These are phyloP conservation scores for Sanguinoderma infundibulare DNA, from an alignment of 1,284 basidiomycete genomes.

Conservation along the genomic window DNA sequence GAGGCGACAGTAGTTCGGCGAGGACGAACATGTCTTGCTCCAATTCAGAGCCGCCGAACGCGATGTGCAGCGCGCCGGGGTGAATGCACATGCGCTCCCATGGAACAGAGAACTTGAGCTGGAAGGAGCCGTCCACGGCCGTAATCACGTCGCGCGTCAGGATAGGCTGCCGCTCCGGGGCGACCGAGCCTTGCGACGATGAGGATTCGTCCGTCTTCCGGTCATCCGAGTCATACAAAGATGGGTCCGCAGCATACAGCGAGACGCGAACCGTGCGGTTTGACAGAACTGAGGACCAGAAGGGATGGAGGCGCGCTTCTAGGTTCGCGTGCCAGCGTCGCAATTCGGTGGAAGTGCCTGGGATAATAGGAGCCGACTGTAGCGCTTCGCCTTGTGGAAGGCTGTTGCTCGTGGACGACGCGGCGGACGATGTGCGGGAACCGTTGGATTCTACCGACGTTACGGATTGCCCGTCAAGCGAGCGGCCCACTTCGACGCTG, in stretches of 20 bases:
- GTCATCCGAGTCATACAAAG: constrained; percentile 18
- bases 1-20: constrained; percentile 53
- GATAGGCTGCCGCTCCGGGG: constrained; percentile 47
- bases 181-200: constrained; percentile 28
- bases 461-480: constrained; percentile 15
- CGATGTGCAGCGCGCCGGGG: constrained; percentile 58
- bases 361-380: neutral
- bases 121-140: constrained; percentile 72
- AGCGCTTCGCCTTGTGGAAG: neutral
- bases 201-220: constrained; percentile 17
- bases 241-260: constrained; percentile 49
- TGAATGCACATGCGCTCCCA: constrained; percentile 75
- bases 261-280: constrained; percentile 62
- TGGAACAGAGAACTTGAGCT: constrained; percentile 58
- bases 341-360: constrained; percentile 38
- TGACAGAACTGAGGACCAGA: constrained; percentile 74
- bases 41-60: constrained; percentile 52
- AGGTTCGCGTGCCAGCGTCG: constrained; percentile 72
- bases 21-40: constrained; percentile 64
- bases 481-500: constrained; percentile 16
- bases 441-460: constrained; percentile 11
- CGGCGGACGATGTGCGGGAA: constrained; percentile 25
- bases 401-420: constrained; percentile 15
- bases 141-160: constrained; percentile 57
- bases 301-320: constrained; percentile 73